phyloP scores from a whole-genome alignment of 306 rosid genomes.

The Lupinus albus region DNA sequence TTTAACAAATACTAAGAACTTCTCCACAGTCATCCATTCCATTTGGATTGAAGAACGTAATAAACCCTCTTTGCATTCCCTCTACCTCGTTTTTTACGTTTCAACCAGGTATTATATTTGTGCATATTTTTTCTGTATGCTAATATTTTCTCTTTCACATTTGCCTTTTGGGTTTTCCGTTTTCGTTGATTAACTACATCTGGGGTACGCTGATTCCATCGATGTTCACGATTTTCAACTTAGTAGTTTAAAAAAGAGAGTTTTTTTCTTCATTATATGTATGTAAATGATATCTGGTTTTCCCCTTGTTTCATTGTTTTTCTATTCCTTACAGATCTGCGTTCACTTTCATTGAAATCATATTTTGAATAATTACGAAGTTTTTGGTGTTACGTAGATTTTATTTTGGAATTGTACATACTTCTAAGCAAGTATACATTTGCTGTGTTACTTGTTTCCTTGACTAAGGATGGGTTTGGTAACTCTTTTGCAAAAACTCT shows the following conservation, averaged over 20 bases:
- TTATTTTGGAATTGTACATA: constrained; percentile 12
- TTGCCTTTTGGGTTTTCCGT: not conserved
- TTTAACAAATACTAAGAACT: constrained; percentile 9
- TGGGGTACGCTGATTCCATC: constrained; percentile 33
- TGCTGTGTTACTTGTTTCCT: constrained; percentile 9
- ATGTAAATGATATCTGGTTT: not conserved
- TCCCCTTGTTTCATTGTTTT: constrained; percentile 24
- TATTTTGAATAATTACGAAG: not conserved
- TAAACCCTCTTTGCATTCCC: constrained; percentile 8
- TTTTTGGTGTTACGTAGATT: not conserved
- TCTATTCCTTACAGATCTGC: constrained; percentile 43
- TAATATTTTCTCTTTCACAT: not conserved
- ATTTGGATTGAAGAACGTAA: not conserved
- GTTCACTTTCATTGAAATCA: not conserved
- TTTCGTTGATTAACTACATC: constrained; percentile 10
- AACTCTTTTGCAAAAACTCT: not conserved
- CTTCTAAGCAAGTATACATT: constrained; percentile 1
- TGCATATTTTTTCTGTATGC: not conserved
- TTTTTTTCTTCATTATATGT: not conserved
- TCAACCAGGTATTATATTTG: constrained; percentile 19
- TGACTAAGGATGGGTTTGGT: constrained; percentile 1
- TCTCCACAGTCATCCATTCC: not conserved
- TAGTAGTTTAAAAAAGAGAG: not conserved
- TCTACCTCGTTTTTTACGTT: constrained; percentile 44
- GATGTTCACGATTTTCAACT: constrained; percentile 11